These are phyloP conservation scores for Areca catechu DNA, from an alignment of 176 grass and related monocot genomes.

Conservation along the genomic window DNA sequence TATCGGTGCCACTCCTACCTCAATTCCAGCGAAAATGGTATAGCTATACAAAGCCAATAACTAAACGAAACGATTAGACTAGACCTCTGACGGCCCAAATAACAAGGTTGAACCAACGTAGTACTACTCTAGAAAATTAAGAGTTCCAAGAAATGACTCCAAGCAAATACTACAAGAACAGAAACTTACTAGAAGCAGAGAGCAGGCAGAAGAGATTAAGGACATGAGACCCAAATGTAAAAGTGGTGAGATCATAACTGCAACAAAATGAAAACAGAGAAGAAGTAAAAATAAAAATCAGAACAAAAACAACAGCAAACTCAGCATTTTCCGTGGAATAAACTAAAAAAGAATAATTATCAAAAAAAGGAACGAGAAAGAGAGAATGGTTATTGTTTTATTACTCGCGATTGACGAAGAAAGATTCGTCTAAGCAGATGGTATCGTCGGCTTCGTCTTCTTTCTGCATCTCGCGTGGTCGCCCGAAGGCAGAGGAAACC, in stretches of 20 bases:
- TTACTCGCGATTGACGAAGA: slow-evolving; percentile 78
- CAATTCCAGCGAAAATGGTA: too few relatives aligned
- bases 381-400: background rate
- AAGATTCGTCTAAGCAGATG: slow-evolving; percentile 49
- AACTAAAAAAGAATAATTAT: background rate
- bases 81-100: too few relatives aligned
- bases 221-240: slow-evolving; percentile 71
- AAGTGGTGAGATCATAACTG: slow-evolving; percentile 77
- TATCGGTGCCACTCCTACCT: too few relatives aligned
- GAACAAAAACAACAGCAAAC: slow-evolving; percentile 4
- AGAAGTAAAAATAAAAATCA: slow-evolving; percentile 22
- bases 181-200: slow-evolving; percentile 65
- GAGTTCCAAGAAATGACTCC: too few relatives aligned
- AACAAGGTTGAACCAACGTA: too few relatives aligned
- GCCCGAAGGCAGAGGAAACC: too few relatives aligned
- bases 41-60: too few relatives aligned
- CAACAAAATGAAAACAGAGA: background rate
- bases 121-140: too few relatives aligned
- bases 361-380: background rate
- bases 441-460: slow-evolving; percentile 40
- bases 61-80: too few relatives aligned
- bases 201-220: slow-evolving; percentile 63
- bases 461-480: background rate
- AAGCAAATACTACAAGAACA: too few relatives aligned
- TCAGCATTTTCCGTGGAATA: background rate